phyloP scores from a whole-genome alignment of 2,329 filamentous ascomycete genomes.

The Colletotrichum salicis region DNA sequence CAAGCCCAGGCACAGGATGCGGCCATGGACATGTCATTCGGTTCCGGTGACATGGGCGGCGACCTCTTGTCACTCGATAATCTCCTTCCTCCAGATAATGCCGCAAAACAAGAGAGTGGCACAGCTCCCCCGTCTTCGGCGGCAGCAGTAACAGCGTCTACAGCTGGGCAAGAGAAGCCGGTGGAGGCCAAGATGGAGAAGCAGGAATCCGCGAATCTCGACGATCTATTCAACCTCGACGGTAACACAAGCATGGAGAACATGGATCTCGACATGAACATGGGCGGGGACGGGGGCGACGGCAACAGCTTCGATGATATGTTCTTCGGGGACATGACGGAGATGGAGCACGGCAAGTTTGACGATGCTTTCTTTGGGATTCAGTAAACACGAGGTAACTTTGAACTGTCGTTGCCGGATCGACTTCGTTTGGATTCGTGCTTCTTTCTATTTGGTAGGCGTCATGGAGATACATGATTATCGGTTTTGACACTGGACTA shows the following conservation, averaged over 20 bases:
- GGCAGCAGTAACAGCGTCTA: slow-evolving; percentile 24
- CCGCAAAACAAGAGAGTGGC: not conserved
- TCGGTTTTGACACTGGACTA: not conserved
- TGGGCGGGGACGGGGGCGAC: slow-evolving; percentile 45
- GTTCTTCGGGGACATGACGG: slow-evolving; percentile 56
- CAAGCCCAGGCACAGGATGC: slow-evolving; percentile 46
- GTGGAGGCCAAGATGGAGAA: slow-evolving; percentile 38
- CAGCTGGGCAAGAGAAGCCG: slow-evolving; percentile 34
- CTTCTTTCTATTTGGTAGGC: not conserved
- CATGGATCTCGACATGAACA: slow-evolving; percentile 53
- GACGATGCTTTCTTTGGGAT: slow-evolving; percentile 60
- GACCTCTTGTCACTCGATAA: slow-evolving; percentile 45
- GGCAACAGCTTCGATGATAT: slow-evolving; percentile 62
- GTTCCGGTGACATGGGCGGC: slow-evolving; percentile 45
- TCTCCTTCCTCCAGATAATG: slow-evolving; percentile 42
- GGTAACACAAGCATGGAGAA: slow-evolving; percentile 48
- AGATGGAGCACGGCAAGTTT: slow-evolving; percentile 58
- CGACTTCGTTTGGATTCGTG: not conserved
- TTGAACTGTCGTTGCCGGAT: not conserved
- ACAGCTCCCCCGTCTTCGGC: slow-evolving; percentile 26
- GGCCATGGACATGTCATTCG: slow-evolving; percentile 60
- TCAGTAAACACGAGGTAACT: not conserved
- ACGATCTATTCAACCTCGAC: slow-evolving; percentile 60
- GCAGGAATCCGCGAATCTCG: slow-evolving; percentile 48
- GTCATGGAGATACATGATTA: not conserved